Evolutionary conservation across 2,329 filamentous ascomycete species (phyloP), one percentile per base, ranked within the genome.

Genomic region (Diaporthe sp.): DNA sequence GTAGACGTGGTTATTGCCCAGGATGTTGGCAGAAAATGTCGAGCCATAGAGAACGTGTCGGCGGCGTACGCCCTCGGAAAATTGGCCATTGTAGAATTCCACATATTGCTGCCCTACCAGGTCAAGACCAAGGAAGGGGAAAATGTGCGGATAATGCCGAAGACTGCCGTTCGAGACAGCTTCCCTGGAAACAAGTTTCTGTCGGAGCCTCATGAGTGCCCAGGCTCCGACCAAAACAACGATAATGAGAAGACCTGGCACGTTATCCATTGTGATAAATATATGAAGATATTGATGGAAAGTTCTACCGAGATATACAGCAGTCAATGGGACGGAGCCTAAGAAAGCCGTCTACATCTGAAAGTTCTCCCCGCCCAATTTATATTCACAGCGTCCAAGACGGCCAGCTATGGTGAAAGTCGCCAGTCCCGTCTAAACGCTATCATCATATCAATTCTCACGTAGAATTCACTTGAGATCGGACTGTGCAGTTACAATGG

Each of bases 61-160:
- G 17, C 37, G 13, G 28, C 74, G 65, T 9, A 73, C 31, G 15
- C 74, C 74, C 31, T 77, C 76, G 6, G 70, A 75, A 4, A 74
- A 55, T 28, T 49, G 55, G 2, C 76, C 76, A 0, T 39, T 39
- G 15, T 72, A 12, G 39, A 77, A 77, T 15, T 77, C 71, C 8
- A 68, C 22, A 67, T 74, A 72, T 15, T 49, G 72, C 25, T 61
- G 71, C 6, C 42, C 0, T 8, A 57, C 28, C 13, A 77, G 71
- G 25, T 74, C 74, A 5, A 75, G 4, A 6, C 76, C 76, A 9
- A 68, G 6, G 10, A 71, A 37, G 4, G 59, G 71, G 9, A 62
- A 67, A 34, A 61, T n/a, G 15, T 77, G 74, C 13, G 74, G 76
- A 55, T 75, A 77, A 15, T 34, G 44, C 70, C 9, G 70, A 22